Conservation (phyloP, 306 rosid genomes). For the Amphicarpaea edgeworthii region DNA sequence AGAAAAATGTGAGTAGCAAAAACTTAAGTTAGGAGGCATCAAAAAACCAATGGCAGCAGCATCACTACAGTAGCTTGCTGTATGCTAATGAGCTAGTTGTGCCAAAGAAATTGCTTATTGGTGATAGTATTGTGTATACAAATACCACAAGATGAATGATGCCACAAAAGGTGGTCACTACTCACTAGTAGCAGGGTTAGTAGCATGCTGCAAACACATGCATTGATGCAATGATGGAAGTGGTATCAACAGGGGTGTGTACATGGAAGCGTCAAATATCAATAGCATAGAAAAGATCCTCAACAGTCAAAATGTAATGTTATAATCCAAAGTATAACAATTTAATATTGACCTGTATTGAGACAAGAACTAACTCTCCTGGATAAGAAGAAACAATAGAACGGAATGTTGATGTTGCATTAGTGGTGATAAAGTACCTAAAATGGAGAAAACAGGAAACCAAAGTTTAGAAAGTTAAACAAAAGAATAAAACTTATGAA, state of each 20-base stretch:
- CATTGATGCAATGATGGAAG: neutral
- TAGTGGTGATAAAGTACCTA: slow-evolving; percentile 79
- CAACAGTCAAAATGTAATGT: slow-evolving; percentile 20
- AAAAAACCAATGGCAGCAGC: neutral
- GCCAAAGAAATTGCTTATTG: slow-evolving; percentile 18
- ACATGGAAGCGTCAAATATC: neutral
- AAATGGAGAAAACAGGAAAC: slow-evolving; percentile 43
- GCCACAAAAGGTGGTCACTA: neutral
- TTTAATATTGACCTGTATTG: slow-evolving; percentile 74
- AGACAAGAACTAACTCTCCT: slow-evolving; percentile 77
- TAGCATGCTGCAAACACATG: neutral
- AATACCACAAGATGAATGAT: neutral
- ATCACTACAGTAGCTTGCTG: neutral
- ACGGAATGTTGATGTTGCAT: slow-evolving; percentile 89
- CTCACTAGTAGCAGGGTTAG: neutral
- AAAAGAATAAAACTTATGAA: slow-evolving; percentile 2
- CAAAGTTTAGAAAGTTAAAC: slow-evolving; percentile 36
- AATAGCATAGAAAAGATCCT: neutral
- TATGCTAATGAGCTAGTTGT: neutral
- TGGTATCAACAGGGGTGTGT: neutral
- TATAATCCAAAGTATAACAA: slow-evolving; percentile 18
- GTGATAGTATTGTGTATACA: neutral
- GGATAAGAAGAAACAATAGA: slow-evolving; percentile 79
- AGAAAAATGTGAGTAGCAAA: neutral
- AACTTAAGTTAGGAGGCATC: neutral